phyloP scores from a whole-genome alignment of 805 yeast species.

The Vanderwaltozyma polyspora region DNA sequence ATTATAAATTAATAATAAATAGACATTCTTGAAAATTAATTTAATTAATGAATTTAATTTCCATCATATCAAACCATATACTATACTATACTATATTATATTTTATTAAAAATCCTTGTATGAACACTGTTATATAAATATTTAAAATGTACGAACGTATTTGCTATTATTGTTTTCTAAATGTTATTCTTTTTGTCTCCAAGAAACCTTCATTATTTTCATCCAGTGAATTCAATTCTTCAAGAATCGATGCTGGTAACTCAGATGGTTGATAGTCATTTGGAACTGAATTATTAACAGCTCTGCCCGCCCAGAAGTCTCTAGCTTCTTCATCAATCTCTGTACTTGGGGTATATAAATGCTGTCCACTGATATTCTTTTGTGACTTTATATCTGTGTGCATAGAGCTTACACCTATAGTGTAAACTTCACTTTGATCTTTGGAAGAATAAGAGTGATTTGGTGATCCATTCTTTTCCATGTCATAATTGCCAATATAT shows the following conservation, averaged over 20 bases:
- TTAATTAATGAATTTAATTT: too few species aligned
- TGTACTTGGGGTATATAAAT: conserved; percentile 26
- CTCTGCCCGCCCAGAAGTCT: conserved; percentile 23
- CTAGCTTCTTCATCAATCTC: conserved; percentile 28
- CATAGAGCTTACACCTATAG: conserved; percentile 2
- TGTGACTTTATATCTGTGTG: background rate
- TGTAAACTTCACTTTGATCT: conserved; percentile 1
- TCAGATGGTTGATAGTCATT: background rate
- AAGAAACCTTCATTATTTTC: too few species aligned
- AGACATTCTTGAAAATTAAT: too few species aligned
- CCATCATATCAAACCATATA: too few species aligned
- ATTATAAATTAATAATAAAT: too few species aligned
- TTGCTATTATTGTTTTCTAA: too few species aligned
- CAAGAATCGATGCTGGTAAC: background rate
- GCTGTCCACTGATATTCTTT: background rate
- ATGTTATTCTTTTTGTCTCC: too few species aligned
- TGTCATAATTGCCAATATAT: conserved; percentile 7
- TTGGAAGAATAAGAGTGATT: conserved; percentile 8
- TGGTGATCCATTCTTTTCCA: conserved; percentile 8
- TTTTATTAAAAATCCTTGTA: too few species aligned
- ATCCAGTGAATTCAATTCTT: too few species aligned
- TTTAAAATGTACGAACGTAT: too few species aligned
- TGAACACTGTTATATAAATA: too few species aligned
- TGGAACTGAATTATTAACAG: background rate
- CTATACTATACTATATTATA: too few species aligned